These are phyloP conservation scores for Backusella tuberculispora DNA, from an alignment of 192 early-diverging fungal genomes.

Conservation along the genomic window DNA sequence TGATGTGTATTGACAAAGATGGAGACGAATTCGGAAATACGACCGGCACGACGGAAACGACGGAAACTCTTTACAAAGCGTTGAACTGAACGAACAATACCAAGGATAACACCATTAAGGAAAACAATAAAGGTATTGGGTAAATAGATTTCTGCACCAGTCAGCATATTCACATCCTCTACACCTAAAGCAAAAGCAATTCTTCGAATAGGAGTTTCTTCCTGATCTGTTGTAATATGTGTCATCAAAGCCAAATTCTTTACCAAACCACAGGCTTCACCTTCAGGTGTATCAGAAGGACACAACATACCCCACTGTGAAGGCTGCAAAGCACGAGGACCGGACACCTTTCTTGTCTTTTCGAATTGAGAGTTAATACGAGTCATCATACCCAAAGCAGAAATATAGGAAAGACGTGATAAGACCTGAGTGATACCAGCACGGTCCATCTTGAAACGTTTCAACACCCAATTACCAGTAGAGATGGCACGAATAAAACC, in stretches of 20 bases:
- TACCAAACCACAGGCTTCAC: constrained; percentile 96
- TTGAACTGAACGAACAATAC: constrained; percentile 79
- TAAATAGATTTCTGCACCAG: constrained; percentile 86
- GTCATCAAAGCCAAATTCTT: constrained; percentile 99
- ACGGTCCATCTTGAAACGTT: constrained; percentile 99
- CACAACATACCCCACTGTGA: constrained; percentile 99
- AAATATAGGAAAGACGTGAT: constrained; percentile 90
- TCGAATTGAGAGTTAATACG: constrained; percentile 96
- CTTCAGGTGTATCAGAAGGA: constrained; percentile 97
- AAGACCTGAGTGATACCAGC: constrained; percentile 97
- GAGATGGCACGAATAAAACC: constrained; percentile 93
- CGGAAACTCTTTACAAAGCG: constrained; percentile 90
- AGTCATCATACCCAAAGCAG: constrained; percentile 97
- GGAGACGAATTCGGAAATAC: constrained; percentile 89
- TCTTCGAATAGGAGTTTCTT: constrained; percentile 77
- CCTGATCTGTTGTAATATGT: constrained; percentile 95
- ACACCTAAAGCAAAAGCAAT: constrained; percentile 88
- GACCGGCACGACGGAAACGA: constrained; percentile 80
- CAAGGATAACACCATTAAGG: constrained; percentile 93
- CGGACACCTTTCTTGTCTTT: constrained; percentile 96
- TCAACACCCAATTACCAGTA: constrained; percentile 97
- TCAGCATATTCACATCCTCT: constrained; percentile 89
- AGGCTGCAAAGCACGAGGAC: constrained; percentile 94
- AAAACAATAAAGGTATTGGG: constrained; percentile 84
- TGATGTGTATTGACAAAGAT: constrained; percentile 86